Conservation (phyloP, 805 yeast genomes). For the Ogataea siamensis region DNA sequence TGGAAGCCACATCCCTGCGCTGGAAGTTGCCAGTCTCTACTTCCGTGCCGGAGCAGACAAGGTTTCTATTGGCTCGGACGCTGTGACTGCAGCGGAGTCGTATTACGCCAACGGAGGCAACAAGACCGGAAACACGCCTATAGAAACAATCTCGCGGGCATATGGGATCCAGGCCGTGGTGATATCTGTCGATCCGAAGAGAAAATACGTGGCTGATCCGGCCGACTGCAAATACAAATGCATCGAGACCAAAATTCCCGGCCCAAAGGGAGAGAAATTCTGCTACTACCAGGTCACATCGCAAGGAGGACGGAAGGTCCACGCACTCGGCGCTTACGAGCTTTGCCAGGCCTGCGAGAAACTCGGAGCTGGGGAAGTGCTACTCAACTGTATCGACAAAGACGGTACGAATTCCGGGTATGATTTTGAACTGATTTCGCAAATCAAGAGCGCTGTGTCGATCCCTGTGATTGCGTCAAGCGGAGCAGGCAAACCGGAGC, state of each 20-base stretch:
- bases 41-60: constrained; percentile 98
- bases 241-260: constrained; percentile 61
- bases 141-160: constrained; percentile 86
- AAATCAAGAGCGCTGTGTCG: constrained; percentile 69
- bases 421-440: constrained; percentile 80
- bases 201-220: constrained; percentile 71
- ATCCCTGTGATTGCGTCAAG: constrained; percentile 97
- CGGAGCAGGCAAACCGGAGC: constrained; percentile 94
- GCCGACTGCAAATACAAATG: constrained; percentile 58
- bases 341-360: constrained; percentile 85
- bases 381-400: constrained; percentile 91
- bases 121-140: constrained; percentile 78
- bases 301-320: constrained; percentile 90
- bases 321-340: constrained; percentile 89
- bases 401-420: constrained; percentile 96
- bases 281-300: constrained; percentile 96
- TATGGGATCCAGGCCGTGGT: constrained; percentile 98
- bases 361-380: constrained; percentile 94
- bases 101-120: constrained; percentile 57
- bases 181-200: constrained; percentile 95
- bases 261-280: constrained; percentile 86
- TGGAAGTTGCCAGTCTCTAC: constrained; percentile 86
- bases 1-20: constrained; percentile 76
- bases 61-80: constrained; percentile 97
- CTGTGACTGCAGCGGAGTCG: constrained; percentile 86